Percentiles rank a stretch among this genome's conserved stretches.
Conservation (phyloP, 1,139 yeast genomes). For the Suhomyces ambrosiae region DNA sequence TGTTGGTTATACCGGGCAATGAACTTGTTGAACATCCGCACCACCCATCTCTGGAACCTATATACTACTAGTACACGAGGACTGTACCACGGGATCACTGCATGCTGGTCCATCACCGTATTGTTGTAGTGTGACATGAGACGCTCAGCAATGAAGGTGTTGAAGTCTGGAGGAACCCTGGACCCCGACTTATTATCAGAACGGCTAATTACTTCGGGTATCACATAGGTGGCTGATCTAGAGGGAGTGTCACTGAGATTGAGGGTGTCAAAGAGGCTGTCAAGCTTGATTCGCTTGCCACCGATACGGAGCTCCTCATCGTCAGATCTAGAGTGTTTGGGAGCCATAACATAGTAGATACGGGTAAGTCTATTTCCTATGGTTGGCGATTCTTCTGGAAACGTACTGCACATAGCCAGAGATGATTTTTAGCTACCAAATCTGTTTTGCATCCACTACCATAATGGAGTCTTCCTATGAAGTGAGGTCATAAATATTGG, state of each 20-base stretch:
- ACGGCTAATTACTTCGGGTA: constrained; percentile 3
- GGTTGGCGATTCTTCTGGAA: constrained; percentile 18
- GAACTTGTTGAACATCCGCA: constrained; percentile 43
- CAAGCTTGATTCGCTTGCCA: constrained; percentile 30
- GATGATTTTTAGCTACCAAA: too few species aligned
- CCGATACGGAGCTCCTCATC: constrained; percentile 18
- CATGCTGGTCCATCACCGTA: constrained; percentile 19
- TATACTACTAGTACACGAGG: constrained; percentile 27
- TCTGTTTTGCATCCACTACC: too few species aligned
- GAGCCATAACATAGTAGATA: constrained; percentile 6
- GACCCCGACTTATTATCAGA: constrained; percentile 1
- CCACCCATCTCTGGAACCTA: constrained; percentile 40
- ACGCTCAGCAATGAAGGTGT: constrained; percentile 30
- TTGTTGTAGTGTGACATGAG: constrained; percentile 27
- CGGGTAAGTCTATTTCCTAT: background rate
- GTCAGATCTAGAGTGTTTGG: constrained; percentile 18
- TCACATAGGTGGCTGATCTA: constrained; percentile 4
- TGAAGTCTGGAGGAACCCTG: constrained; percentile 13
- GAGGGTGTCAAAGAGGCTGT: constrained; percentile 23
- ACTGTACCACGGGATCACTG: constrained; percentile 29
- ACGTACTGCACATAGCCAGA: constrained; percentile 13
- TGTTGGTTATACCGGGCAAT: constrained; percentile 31
- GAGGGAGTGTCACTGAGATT: constrained; percentile 15
- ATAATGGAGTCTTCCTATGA: too few species aligned
- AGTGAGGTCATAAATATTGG: too few species aligned